Evolutionary conservation across 345 rosid genomes (phyloP).

Genomic region (Gossypium herbaceum): DNA sequence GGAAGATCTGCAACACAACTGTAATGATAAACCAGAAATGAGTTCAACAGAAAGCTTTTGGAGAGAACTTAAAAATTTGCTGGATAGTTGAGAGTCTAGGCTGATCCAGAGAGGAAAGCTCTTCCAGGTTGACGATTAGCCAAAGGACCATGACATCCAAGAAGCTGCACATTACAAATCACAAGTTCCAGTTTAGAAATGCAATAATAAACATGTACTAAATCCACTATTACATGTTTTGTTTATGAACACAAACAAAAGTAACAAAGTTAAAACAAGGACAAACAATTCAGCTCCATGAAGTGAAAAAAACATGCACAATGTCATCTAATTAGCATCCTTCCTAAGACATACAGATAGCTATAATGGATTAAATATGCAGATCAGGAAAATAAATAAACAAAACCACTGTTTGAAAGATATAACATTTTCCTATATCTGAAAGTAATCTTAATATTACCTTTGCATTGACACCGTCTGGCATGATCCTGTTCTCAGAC

Average conservation of each 20-base stretch:
- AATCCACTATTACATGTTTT: background rate
- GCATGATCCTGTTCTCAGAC: slow-evolving; percentile 40
- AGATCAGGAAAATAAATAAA: background rate
- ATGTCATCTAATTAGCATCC: background rate
- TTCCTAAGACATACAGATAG: background rate
- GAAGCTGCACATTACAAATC: slow-evolving; percentile 23
- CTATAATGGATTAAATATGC: background rate
- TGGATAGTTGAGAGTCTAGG: background rate
- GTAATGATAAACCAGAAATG: background rate
- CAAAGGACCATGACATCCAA: slow-evolving; percentile 37
- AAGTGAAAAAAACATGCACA: background rate
- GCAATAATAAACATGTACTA: background rate
- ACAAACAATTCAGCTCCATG: background rate
- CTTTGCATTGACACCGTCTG: slow-evolving; percentile 59
- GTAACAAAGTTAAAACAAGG: background rate
- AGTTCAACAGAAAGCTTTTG: background rate
- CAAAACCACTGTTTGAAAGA: background rate
- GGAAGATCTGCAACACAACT: background rate
- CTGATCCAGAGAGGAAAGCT: slow-evolving; percentile 31
- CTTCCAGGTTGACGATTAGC: slow-evolving; percentile 40
- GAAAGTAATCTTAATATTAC: slow-evolving; percentile 14
- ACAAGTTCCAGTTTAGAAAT: background rate
- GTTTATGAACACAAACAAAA: background rate
- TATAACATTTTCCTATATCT: background rate
- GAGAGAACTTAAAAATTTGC: background rate